Evolutionary conservation across 2,329 filamentous ascomycete species (phyloP).

Genomic region (Rutstroemia sp.): DNA sequence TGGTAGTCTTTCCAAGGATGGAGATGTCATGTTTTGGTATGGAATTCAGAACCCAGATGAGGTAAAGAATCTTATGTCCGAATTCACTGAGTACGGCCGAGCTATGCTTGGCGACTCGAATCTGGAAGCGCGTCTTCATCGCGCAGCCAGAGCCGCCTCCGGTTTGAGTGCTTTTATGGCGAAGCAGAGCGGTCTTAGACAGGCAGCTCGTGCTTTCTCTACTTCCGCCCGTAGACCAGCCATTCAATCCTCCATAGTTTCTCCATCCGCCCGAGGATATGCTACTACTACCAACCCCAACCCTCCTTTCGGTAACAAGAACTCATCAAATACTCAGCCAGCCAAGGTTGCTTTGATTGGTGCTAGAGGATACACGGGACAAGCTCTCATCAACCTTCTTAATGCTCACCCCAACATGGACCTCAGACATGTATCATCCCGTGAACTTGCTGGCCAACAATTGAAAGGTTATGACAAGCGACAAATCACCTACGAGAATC

Average conservation of each 20-base stretch:
- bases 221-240: slow-evolving; percentile 42
- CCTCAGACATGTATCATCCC: slow-evolving; percentile 83
- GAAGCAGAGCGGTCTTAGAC: slow-evolving; percentile 38
- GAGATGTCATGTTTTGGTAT: slow-evolving; percentile 95
- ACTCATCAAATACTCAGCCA: slow-evolving; percentile 71
- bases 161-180: slow-evolving; percentile 42
- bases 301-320: slow-evolving; percentile 81
- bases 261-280: slow-evolving; percentile 39
- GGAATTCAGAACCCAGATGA: slow-evolving; percentile 69
- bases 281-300: slow-evolving; percentile 74
- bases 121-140: slow-evolving; percentile 75
- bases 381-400: slow-evolving; percentile 79
- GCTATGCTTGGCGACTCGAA: slow-evolving; percentile 87
- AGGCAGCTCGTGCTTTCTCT: slow-evolving; percentile 63
- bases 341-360: slow-evolving; percentile 82
- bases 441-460: slow-evolving; percentile 81
- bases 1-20: slow-evolving; percentile 77
- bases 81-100: slow-evolving; percentile 75
- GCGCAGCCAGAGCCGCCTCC: slow-evolving; percentile 64
- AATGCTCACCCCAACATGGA: slow-evolving; percentile 88
- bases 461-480: slow-evolving; percentile 87
- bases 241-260: slow-evolving; percentile 16
- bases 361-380: slow-evolving; percentile 88
- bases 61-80: slow-evolving; percentile 73
- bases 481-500: slow-evolving; percentile 85